Evolutionary conservation across 2,329 filamentous ascomycete genomes (phyloP).

Genomic region (Parafenestella ontariensis): DNA sequence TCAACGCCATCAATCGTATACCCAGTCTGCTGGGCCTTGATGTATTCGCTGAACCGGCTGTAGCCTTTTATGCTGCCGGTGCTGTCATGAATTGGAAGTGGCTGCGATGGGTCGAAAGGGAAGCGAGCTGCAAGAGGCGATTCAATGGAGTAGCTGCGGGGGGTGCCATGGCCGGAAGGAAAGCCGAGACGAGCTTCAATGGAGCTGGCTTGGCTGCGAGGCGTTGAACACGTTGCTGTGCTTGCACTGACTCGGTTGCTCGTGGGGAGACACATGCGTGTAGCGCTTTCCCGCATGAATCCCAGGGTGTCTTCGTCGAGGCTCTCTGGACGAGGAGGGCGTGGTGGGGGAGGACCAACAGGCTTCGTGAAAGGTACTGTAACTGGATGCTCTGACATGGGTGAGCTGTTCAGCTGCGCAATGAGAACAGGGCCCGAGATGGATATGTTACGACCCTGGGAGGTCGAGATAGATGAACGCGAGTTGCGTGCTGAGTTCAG

Average conservation of each 20-base stretch:
- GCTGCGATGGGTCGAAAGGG: constrained; percentile 2
- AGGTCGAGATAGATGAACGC: constrained; percentile 5
- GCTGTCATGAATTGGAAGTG: constrained; percentile 20
- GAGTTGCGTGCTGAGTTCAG: constrained; percentile 2
- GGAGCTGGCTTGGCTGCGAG: constrained; percentile 8
- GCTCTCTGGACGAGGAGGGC: constrained; percentile 22
- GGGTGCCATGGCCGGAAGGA: constrained; percentile 12
- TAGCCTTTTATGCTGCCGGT: constrained; percentile 8
- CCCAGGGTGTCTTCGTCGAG: constrained; percentile 21
- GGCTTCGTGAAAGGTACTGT: constrained; percentile 21
- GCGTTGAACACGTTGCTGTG: constrained; percentile 10
- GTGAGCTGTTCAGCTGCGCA: constrained; percentile 3
- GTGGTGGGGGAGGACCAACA: constrained; percentile 13
- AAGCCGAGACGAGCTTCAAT: constrained; percentile 19
- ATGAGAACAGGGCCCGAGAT: constrained; percentile 24
- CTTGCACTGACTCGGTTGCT: constrained; percentile 14
- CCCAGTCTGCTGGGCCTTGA: constrained; percentile 6
- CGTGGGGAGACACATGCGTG: constrained; percentile 19
- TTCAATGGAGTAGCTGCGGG: constrained; percentile 8
- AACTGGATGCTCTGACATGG: constrained; percentile 4
- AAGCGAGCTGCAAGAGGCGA: constrained; percentile 20
- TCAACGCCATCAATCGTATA: constrained; percentile 17
- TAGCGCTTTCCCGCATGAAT: constrained; percentile 19
- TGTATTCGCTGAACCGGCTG: constrained; percentile 22
- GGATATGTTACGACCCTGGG: background rate